These are phyloP conservation scores for Linaria vulgaris DNA, from an alignment of 257 asterid genomes.

Conservation along the genomic window DNA sequence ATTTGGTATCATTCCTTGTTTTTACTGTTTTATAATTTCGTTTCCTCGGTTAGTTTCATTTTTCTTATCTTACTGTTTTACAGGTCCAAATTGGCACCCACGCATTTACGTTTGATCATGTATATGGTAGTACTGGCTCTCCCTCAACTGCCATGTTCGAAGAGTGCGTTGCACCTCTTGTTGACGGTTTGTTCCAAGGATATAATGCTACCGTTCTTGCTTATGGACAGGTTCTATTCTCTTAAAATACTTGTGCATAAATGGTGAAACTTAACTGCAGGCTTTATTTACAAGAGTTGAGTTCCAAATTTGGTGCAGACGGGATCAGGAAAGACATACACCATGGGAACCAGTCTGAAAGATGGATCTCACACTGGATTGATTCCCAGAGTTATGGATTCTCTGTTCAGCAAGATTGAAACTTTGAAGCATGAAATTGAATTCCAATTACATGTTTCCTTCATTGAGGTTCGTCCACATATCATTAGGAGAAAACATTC, in stretches of 20 bases:
- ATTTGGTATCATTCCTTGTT: constrained; percentile 16
- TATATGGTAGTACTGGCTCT: constrained; percentile 80
- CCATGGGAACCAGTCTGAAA: constrained; percentile 92
- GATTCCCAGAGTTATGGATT: constrained; percentile 83
- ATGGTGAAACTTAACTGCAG: background rate
- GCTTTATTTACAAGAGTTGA: constrained; percentile 3
- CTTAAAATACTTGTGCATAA: background rate
- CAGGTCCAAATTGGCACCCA: constrained; percentile 95
- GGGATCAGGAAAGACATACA: constrained; percentile 96
- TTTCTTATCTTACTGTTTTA: background rate
- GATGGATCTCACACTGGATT: constrained; percentile 83
- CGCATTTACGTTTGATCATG: constrained; percentile 96
- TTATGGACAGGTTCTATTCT: constrained; percentile 77
- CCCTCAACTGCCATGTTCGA: constrained; percentile 84
- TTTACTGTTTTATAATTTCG: background rate
- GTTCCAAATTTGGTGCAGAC: constrained; percentile 59
- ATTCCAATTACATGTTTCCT: constrained; percentile 90
- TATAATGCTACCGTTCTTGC: constrained; percentile 99
- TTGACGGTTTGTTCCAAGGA: constrained; percentile 97
- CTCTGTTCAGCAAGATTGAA: constrained; percentile 86
- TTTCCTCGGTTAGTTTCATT: background rate
- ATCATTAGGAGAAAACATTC: background rate
- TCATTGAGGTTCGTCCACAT: constrained; percentile 69
- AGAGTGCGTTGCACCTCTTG: constrained; percentile 93
- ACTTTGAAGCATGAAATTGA: constrained; percentile 77